Base-by-base conservation (phyloP, 2,329 filamentous ascomycete species). In the Ophiostoma tasmaniense region DNA sequence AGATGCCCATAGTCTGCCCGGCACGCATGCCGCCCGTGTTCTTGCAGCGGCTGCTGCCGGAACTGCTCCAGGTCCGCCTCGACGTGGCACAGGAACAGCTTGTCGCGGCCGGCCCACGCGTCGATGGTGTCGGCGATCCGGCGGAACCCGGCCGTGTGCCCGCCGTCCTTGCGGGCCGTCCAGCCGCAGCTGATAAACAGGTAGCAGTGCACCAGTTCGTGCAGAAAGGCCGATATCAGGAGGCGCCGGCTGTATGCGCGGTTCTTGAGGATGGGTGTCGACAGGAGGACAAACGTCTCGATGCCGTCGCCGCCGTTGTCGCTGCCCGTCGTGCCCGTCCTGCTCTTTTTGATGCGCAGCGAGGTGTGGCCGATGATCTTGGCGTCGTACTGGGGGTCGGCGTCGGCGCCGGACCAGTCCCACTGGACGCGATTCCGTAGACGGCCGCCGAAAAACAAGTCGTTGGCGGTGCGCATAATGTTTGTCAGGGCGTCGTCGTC, bases 191-290 rank as follows among this genome's bases (percentile, higher is more conserved):
- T 80, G 69, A 89, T 83, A 72, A 89, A 89, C 20, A 89, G 78
- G 74, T 88, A 89, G 76, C 86, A 87, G 77, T 89, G 87, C 65
- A 89, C 87, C 73, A 89, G 82, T 76, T 90, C 87, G 74, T 89
- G 87, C 64, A 90, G 74, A 71, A 90, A 89, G 0, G 87, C 87
- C 7, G 85, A 86, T 66, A 89, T 87, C 68, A 89, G 80, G 20
- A 89, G 79, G 7, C 85, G 80, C 5, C 87, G 79, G 74, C 86
- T 87, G 75, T 87, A 89, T 66, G 79, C 80, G 17, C 77, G 80
- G 71, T 84, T 80, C 52, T 79, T 79, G n/a, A 89, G 80, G 17
- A 89, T 86, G 0, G 85, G 83, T 1, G 81, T 80, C 3, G 86
- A 89, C 14, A 89, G 78, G 4, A 87, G 82, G 66, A 90, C 87